Evolutionary conservation across 2,329 filamentous ascomycete genomes (phyloP).

Genomic region (Phyllachora maydis): DNA sequence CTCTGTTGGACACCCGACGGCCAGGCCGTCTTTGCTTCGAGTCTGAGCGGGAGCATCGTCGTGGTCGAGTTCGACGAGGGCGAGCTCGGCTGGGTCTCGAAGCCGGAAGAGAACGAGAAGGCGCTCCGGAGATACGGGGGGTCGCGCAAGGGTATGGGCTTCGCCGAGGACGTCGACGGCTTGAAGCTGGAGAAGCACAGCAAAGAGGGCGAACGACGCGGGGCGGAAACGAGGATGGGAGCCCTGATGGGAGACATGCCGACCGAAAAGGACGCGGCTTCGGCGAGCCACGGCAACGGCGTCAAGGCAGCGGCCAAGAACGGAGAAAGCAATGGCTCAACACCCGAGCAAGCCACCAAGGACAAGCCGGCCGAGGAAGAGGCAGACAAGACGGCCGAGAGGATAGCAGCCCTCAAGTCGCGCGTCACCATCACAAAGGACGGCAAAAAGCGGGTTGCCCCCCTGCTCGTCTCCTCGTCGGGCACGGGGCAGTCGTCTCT

Average conservation of each 20-base stretch:
- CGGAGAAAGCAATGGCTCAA: constrained; percentile 17
- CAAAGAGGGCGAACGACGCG: constrained; percentile 75
- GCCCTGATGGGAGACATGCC: constrained; percentile 84
- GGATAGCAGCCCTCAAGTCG: constrained; percentile 52
- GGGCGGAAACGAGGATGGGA: constrained; percentile 88
- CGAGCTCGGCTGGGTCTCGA: constrained; percentile 77
- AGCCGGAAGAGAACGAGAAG: constrained; percentile 76
- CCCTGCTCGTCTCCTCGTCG: constrained; percentile 76
- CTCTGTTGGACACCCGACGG: constrained; percentile 88
- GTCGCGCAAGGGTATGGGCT: constrained; percentile 70
- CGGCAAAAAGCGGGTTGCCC: constrained; percentile 87
- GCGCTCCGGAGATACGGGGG: constrained; percentile 83
- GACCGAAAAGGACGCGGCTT: constrained; percentile 24
- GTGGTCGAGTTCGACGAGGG: constrained; percentile 64
- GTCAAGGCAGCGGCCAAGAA: constrained; percentile 22
- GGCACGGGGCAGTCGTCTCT: constrained; percentile 73
- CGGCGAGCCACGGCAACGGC: constrained; percentile 24
- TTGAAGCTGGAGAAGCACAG: constrained; percentile 75
- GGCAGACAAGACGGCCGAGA: constrained; percentile 29
- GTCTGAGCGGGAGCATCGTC: constrained; percentile 76
- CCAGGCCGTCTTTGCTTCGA: constrained; percentile 65
- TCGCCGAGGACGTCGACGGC: constrained; percentile 82
- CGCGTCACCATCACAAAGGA: constrained; percentile 91
- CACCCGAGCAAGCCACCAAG: constrained; percentile 14
- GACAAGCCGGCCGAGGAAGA: constrained; percentile 19